Percentiles rank a stretch among this genome's conserved stretches.
Conservation (phyloP, 2,329 filamentous ascomycete species). For the Harringtonia lauricola region DNA sequence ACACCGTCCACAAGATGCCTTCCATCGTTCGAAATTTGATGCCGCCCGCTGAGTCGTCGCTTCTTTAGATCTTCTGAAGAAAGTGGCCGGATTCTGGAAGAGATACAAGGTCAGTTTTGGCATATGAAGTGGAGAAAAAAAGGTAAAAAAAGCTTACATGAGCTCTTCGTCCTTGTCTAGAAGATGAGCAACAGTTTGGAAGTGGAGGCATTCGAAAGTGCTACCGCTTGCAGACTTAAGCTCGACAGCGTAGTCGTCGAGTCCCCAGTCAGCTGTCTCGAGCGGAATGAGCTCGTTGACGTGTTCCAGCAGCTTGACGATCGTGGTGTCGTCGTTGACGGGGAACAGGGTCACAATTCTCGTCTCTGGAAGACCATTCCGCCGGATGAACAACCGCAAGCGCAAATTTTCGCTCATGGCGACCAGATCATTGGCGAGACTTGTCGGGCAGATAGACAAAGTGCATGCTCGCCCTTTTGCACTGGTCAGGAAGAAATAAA, state of each 20-base stretch:
- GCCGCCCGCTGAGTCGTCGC: constrained; percentile 62
- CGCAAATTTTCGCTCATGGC: constrained; percentile 38
- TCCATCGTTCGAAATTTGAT: constrained; percentile 71
- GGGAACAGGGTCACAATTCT: constrained; percentile 61
- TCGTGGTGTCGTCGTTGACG: constrained; percentile 49
- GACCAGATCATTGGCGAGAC: too few species aligned
- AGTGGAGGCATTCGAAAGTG: constrained; percentile 82
- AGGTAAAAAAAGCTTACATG: constrained; percentile 43
- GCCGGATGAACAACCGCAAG: constrained; percentile 60
- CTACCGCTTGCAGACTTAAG: constrained; percentile 42
- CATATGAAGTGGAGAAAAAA: background rate
- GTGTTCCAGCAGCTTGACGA: constrained; percentile 65
- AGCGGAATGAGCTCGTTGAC: constrained; percentile 74
- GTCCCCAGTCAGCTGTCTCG: constrained; percentile 69
- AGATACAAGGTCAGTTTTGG: constrained; percentile 1
- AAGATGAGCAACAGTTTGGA: constrained; percentile 56
- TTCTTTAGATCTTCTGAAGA: constrained; percentile 62
- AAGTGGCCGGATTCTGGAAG: constrained; percentile 64
- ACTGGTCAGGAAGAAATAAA: too few species aligned
- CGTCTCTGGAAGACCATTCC: constrained; percentile 62
- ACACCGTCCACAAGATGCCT: constrained; percentile 77
- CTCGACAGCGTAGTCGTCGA: constrained; percentile 85
- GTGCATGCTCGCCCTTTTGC: too few species aligned
- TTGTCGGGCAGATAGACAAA: too few species aligned
- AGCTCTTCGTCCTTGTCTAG: constrained; percentile 79